Conservation (phyloP, 805 yeast genomes). For the Candida fluviatilis region DNA sequence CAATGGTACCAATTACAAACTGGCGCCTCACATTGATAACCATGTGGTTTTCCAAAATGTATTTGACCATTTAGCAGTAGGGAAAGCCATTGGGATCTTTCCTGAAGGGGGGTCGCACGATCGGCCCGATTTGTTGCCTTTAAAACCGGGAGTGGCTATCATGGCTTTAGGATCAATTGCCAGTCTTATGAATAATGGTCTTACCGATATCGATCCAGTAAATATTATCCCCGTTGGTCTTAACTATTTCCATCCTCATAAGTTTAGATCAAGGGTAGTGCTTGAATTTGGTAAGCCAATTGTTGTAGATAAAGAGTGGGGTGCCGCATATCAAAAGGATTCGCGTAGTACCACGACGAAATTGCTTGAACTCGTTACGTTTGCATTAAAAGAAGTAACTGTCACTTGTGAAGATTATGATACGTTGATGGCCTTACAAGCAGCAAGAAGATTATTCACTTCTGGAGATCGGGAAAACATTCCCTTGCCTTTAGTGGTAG, state of each 20-base stretch:
- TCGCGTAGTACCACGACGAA: slow-evolving; percentile 23
- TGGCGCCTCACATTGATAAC: slow-evolving; percentile 39
- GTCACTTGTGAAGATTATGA: slow-evolving; percentile 40
- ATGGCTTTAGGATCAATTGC: slow-evolving; percentile 42
- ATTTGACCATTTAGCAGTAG: slow-evolving; percentile 31
- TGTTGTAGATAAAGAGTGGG: slow-evolving; percentile 26
- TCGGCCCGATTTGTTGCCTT: slow-evolving; percentile 37
- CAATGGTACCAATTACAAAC: slow-evolving; percentile 28
- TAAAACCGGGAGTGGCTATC: slow-evolving; percentile 43
- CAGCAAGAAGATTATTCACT: slow-evolving; percentile 38
- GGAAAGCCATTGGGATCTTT: slow-evolving; percentile 35
- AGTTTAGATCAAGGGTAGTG: slow-evolving; percentile 38
- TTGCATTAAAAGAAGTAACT: slow-evolving; percentile 35
- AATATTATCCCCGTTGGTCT: slow-evolving; percentile 38
- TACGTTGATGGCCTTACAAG: slow-evolving; percentile 39
- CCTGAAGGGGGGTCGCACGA: slow-evolving; percentile 46
- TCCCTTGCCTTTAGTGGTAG: slow-evolving; percentile 40
- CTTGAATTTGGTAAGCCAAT: slow-evolving; percentile 41
- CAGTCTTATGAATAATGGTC: slow-evolving; percentile 16
- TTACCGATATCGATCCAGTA: slow-evolving; percentile 18
- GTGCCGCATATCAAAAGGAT: slow-evolving; percentile 21
- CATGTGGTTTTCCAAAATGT: slow-evolving; percentile 32
- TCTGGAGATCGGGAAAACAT: slow-evolving; percentile 27
- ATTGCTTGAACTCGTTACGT: slow-evolving; percentile 25
- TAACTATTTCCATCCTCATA: slow-evolving; percentile 40